phyloP scores from a whole-genome alignment of 495 filamentous ascomycete genomes.

The Pseudoneurospora amorphoporcata region DNA sequence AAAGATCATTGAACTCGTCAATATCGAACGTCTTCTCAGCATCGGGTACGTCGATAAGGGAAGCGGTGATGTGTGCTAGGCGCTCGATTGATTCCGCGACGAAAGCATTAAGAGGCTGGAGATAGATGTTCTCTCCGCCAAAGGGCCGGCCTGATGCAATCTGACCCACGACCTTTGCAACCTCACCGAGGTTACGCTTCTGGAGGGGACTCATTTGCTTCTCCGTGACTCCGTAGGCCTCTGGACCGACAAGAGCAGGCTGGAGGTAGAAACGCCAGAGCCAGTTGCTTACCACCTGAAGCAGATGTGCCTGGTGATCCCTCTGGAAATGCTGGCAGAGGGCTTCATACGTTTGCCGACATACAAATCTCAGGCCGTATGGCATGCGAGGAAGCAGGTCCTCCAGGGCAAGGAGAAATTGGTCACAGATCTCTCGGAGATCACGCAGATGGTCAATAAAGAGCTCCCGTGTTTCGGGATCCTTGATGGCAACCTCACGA shows the following conservation, averaged over 20 bases:
- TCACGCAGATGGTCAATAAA: slow-evolving; percentile 92
- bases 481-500: slow-evolving; percentile 84
- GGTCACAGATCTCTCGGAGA: slow-evolving; percentile 83
- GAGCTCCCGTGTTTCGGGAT: slow-evolving; percentile 78
- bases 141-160: slow-evolving; percentile 78
- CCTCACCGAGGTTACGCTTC: slow-evolving; percentile 84
- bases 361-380: slow-evolving; percentile 84
- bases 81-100: slow-evolving; percentile 77
- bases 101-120: slow-evolving; percentile 88
- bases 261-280: slow-evolving; percentile 91
- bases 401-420: slow-evolving; percentile 72
- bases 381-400: slow-evolving; percentile 81
- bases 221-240: slow-evolving; percentile 83
- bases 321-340: slow-evolving; percentile 65
- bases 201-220: slow-evolving; percentile 79
- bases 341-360: slow-evolving; percentile 72
- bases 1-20: slow-evolving; percentile 96
- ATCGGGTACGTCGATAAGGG: slow-evolving; percentile 73
- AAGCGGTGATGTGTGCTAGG: slow-evolving; percentile 58
- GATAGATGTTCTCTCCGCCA: slow-evolving; percentile 86
- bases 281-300: slow-evolving; percentile 82
- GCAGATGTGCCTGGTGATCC: slow-evolving; percentile 65
- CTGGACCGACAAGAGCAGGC: slow-evolving; percentile 74
- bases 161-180: slow-evolving; percentile 84
- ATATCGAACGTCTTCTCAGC: slow-evolving; percentile 92